phyloP scores from a whole-genome alignment of 2,329 filamentous ascomycete genomes.

The Penicillium psychrosexuale region DNA sequence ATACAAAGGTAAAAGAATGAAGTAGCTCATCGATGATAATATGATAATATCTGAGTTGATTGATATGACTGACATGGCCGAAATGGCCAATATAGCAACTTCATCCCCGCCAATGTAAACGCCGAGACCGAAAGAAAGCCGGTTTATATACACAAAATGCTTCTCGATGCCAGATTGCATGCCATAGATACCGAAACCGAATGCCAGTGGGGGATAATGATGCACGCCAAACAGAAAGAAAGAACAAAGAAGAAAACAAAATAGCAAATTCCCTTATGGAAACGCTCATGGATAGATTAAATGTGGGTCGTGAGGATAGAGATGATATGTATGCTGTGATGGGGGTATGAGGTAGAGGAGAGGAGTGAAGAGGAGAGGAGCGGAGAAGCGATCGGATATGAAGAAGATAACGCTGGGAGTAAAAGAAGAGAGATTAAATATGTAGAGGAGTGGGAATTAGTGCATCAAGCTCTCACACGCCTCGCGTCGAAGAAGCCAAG shows the following conservation, averaged over 20 bases:
- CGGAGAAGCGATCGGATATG: neutral
- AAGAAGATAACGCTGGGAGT: neutral
- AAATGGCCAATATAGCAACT: neutral
- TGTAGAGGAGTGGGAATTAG: neutral
- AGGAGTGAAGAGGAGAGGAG: neutral
- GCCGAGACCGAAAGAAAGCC: conserved; percentile 6
- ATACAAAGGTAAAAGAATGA: neutral
- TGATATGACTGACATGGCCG: neutral
- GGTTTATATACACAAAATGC: conserved; percentile 10
- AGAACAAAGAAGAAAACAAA: neutral
- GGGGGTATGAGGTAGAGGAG: neutral
- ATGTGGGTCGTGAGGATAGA: neutral
- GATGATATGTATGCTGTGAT: neutral
- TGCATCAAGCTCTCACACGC: conserved; percentile 29
- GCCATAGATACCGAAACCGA: conserved; percentile 4
- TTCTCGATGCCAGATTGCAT: conserved; percentile 7
- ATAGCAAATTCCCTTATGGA: conserved; percentile 5
- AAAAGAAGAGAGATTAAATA: neutral
- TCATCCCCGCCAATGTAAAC: neutral
- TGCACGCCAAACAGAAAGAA: conserved; percentile 1
- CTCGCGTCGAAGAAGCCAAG: conserved; percentile 44
- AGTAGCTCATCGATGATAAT: neutral
- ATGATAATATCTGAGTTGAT: neutral
- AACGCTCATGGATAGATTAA: conserved; percentile 2
- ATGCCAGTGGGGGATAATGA: conserved; percentile 5